These are phyloP conservation scores for Hypholoma fasciculare DNA, from an alignment of 768 basidiomycete species.

Conservation along the genomic window DNA sequence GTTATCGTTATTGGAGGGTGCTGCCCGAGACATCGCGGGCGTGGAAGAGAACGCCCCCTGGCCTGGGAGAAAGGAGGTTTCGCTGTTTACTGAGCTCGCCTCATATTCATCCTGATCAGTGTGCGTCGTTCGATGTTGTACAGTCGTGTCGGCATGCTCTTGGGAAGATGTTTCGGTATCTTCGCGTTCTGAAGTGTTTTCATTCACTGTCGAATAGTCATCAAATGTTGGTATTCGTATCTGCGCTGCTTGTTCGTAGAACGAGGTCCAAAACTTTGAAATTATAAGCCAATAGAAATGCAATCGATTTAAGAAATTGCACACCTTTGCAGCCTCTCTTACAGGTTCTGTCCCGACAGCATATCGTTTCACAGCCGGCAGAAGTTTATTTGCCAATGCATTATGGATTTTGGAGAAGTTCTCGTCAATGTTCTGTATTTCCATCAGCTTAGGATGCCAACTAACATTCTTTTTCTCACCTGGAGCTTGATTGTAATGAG, in stretches of 20 bases:
- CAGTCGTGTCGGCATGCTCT: conserved; percentile 24
- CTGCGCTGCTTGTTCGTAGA: conserved; percentile 93
- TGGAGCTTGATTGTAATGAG: conserved; percentile 91
- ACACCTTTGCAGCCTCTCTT: conserved; percentile 85
- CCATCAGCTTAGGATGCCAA: neutral
- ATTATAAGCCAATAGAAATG: neutral
- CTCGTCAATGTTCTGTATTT: conserved; percentile 83
- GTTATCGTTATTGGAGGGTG: conserved; percentile 33
- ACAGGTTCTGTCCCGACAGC: conserved; percentile 86
- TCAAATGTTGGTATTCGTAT: conserved; percentile 78
- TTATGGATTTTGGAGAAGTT: conserved; percentile 92
- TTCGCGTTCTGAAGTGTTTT: conserved; percentile 43
- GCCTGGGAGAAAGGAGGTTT: conserved; percentile 74
- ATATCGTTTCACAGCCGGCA: conserved; percentile 91
- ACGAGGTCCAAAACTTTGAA: conserved; percentile 90
- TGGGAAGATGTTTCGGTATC: conserved; percentile 27
- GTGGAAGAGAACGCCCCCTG: conserved; percentile 79
- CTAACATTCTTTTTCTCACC: conserved; percentile 36
- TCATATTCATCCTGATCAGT: conserved; percentile 27
- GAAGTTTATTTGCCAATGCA: conserved; percentile 71
- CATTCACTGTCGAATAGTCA: conserved; percentile 60
- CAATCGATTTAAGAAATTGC: conserved; percentile 16
- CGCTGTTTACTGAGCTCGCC: conserved; percentile 53
- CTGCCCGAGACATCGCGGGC: conserved; percentile 55
- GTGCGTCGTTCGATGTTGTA: conserved; percentile 15